These are phyloP conservation scores for Halteria grandinella DNA, from an alignment of 73 alveolate species.

Conservation along the genomic window DNA sequence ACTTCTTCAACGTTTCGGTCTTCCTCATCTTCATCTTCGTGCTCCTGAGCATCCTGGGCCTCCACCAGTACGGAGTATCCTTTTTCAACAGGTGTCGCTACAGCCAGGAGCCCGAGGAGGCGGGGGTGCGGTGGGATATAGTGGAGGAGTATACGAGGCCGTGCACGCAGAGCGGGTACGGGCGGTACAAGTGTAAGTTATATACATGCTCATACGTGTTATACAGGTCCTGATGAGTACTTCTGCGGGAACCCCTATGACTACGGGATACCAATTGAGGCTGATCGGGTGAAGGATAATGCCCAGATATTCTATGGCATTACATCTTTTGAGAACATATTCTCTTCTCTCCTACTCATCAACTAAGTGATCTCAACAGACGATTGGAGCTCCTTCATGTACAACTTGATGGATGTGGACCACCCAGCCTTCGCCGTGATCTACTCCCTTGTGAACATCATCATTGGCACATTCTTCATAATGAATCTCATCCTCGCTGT, in stretches of 20 bases:
- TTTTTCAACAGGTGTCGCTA: not conserved
- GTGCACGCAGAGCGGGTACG: too few species aligned
- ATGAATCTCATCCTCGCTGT: conserved; percentile 53
- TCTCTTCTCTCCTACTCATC: conserved; percentile 41
- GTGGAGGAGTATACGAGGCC: not conserved
- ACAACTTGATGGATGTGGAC: conserved; percentile 21
- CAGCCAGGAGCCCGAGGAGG: not conserved
- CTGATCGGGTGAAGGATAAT: conserved; percentile 8
- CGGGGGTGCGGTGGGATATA: not conserved
- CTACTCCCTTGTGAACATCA: conserved; percentile 9
- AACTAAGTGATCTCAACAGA: conserved; percentile 54
- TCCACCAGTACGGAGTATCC: not conserved
- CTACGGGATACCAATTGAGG: not conserved
- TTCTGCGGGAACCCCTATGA: conserved; percentile 4
- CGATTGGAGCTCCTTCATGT: conserved; percentile 54
- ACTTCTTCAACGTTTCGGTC: conserved; percentile 2
- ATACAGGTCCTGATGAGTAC: not conserved
- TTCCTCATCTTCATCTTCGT: conserved; percentile 1
- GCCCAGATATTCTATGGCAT: conserved; percentile 36
- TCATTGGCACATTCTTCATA: conserved; percentile 42
- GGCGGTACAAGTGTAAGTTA: not conserved
- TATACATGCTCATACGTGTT: not conserved
- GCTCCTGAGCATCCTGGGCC: conserved; percentile 10
- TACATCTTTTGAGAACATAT: conserved; percentile 51
- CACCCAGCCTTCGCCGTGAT: conserved; percentile 16